Evolutionary conservation across 2,329 filamentous ascomycete species (phyloP), one percentile per base, ranked within the genome.

Genomic region (Zasmidium cellare): DNA sequence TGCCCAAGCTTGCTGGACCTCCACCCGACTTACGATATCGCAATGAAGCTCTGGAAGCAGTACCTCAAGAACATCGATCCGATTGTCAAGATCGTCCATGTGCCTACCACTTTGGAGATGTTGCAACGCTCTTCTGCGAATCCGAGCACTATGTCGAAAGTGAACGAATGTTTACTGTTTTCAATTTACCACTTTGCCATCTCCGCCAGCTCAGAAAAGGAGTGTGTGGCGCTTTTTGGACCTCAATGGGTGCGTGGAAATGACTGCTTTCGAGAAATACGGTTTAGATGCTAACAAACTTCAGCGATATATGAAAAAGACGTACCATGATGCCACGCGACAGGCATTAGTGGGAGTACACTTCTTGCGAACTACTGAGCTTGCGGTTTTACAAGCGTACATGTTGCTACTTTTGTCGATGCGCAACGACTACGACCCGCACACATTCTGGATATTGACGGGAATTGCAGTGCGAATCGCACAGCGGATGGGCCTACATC

Each of bases 1-100:
- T 44, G 31, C 24, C 59, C 56, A 51, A 65, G 55, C 46, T 54
- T 72, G 14, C 53, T 70, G 9, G 56, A 69, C 79, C 7, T 87
- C 82, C 22, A 76, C 89, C 70, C 70, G 60, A 80, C 77, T 22
- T 83, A 87, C 6, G 75, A 77, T 1, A 82, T 62, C 16, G 70
- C 70, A 86, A 74, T 83, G 80, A 82, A 69, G 64, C 75, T 16
- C 70, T 79, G 22, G 73, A 88, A 85, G 56, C 79, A 85, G 5
- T 91, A 85, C 69, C 80, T 85, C 55, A 84, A 88, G 61, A 90
- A 89, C 56, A 87, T 91, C 3, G 87, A 91, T 62, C 86, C 88
- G 0, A 73, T 91, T 11, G 77, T 87, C 62, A 90, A 89, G 70
- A 76, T 91, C n/a, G 67, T 91, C 9, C 89, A 92, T 70, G 76